Conservation (phyloP, 2,329 filamentous ascomycete species). For the Fusarium sp. region DNA sequence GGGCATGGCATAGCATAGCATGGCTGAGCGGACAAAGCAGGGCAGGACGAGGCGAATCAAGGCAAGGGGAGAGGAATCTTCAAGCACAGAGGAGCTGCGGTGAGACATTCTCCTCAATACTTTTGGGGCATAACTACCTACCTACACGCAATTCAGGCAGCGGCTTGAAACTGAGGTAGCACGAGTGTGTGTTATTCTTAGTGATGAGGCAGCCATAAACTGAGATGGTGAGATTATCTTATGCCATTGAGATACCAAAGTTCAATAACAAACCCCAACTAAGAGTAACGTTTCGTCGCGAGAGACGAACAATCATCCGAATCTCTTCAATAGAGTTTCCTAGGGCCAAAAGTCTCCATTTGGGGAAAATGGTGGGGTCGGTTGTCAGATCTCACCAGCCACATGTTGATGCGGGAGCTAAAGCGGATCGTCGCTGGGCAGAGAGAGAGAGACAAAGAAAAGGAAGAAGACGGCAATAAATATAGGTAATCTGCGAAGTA, state of each 20-base stretch:
- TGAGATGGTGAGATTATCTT: not conserved
- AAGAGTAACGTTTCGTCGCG: not conserved
- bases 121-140: not conserved
- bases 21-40: not conserved
- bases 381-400: constrained; percentile 32
- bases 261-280: not conserved
- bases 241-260: not conserved
- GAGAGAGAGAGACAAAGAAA: not conserved
- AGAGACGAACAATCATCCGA: not conserved
- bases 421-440: constrained; percentile 11
- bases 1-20: constrained; percentile 9
- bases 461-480: not conserved
- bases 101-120: constrained; percentile 10
- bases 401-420: constrained; percentile 32
- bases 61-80: not conserved
- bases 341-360: not conserved
- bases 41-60: not conserved
- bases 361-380: constrained; percentile 4
- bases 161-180: not conserved
- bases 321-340: not conserved
- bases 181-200: not conserved
- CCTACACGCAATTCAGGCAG: not conserved
- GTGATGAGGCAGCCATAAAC: not conserved
- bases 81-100: not conserved
- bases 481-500: not conserved